Percentiles rank a stretch among this genome's conserved stretches.
These are phyloP conservation scores for Cyathus pygmaeus DNA, from an alignment of 1,284 basidiomycete genomes.

Conservation along the genomic window DNA sequence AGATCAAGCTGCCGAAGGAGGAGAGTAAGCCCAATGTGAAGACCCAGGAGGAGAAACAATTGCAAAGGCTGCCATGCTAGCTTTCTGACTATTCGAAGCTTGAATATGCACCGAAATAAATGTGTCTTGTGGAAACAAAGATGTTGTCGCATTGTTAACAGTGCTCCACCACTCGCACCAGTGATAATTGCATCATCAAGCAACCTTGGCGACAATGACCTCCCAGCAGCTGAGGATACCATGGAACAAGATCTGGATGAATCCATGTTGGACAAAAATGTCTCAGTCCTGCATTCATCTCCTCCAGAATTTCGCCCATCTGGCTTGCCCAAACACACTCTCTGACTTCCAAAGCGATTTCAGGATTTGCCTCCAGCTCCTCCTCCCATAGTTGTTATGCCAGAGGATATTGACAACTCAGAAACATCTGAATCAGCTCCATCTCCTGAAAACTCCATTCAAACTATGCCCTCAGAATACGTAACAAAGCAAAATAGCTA, in stretches of 20 bases:
- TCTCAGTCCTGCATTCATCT: too few species aligned
- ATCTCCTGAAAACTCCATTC: neutral
- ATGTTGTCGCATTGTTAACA: too few species aligned
- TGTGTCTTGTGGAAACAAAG: too few species aligned
- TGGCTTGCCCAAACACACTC: neutral
- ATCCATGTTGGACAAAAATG: too few species aligned
- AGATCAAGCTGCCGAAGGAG: constrained; percentile 78
- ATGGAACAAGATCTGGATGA: too few species aligned
- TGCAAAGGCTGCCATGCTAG: constrained; percentile 85
- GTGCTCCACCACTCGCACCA: too few species aligned
- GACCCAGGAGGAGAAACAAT: constrained; percentile 88
- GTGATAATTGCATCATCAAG: too few species aligned
- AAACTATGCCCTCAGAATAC: neutral
- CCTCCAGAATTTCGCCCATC: neutral
- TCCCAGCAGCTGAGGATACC: too few species aligned
- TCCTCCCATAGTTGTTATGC: neutral
- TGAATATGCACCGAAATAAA: too few species aligned
- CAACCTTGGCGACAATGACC: too few species aligned
- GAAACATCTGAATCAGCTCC: neutral
- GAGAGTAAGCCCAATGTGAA: constrained; percentile 70
- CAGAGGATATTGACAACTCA: neutral
- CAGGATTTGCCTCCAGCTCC: constrained; percentile 10
- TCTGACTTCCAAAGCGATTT: constrained; percentile 7
- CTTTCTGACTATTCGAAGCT: constrained; percentile 21
- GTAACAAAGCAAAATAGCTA: constrained; percentile 1